Evolutionary conservation across 805 yeast species (phyloP), one percentile per base, ranked within the genome.

Genomic region (Candida taoyuanica): DNA sequence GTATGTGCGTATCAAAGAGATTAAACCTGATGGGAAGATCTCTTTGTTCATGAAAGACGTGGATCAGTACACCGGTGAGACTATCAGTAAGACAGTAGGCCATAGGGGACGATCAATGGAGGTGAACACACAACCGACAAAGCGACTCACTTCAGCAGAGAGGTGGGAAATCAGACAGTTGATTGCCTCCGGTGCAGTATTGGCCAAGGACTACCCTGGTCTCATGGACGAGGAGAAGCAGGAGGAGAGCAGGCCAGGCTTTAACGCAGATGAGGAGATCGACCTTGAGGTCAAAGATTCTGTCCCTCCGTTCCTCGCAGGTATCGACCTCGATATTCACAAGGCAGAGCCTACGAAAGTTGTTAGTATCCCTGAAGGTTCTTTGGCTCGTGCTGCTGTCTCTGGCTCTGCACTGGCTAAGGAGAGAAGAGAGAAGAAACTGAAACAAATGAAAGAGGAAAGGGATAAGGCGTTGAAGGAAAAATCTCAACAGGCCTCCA

Each of bases 151-250:
- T 0, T 83, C 94, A 0, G 94, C 94, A 0, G 98, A 89, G 59
- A 62, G 87, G 39, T 89, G 96, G 95, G 97, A 91, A 55, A 70
- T 85, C 36, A 68, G 84, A 24, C 96, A 89, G 55, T 63, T 89
- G 31, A 84, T 83, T 18, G 80, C 91, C 0, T 75, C 91, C 5
- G 95, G 95, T 3, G 89, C 76, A 0, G 74, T 78, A 0, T 67
- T 78, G 5, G 74, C 81, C 1, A 69, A 75, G 3, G 89, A 81
- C 44, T 78, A 79, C 52, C 88, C 88, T 1, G 89, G 79, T 37
- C 53, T 81, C 2, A 65, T 65, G 31, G 74, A 67, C 20, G 65
- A 60, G 6, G 40, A 51, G 12, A 57, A 60, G 25, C 55, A 56
- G 14, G 59, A 59, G 5, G 50, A 51, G 34, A 38, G 44, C 7